Evolutionary conservation across 2,329 filamentous ascomycete genomes (phyloP).

Genomic region (Sordariomycetes sp.): DNA sequence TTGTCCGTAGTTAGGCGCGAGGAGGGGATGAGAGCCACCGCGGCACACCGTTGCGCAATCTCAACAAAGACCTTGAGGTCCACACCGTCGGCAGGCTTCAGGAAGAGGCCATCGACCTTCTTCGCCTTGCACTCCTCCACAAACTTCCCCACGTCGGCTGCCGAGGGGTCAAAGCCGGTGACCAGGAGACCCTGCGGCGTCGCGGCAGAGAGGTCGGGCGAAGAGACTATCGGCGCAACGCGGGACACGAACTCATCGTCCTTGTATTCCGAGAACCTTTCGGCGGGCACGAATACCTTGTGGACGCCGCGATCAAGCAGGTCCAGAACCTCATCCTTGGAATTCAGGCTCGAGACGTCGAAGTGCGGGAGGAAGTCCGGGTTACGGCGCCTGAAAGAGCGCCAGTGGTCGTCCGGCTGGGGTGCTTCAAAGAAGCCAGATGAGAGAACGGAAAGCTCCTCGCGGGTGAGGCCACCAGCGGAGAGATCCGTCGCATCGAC

Average conservation of each 20-base stretch:
- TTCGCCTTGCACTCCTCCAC: constrained; percentile 31
- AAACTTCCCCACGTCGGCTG: constrained; percentile 28
- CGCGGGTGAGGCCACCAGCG: constrained; percentile 40
- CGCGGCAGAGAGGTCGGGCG: constrained; percentile 32
- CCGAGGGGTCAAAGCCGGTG: constrained; percentile 36
- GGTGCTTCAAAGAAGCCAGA: constrained; percentile 44
- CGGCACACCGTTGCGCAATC: constrained; percentile 36
- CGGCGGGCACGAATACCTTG: constrained; percentile 69
- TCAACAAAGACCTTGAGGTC: constrained; percentile 35
- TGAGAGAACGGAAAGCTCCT: constrained; percentile 49
- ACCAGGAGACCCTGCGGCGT: constrained; percentile 41
- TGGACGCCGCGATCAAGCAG: constrained; percentile 78
- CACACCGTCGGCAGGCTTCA: constrained; percentile 36
- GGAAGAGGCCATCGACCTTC: constrained; percentile 35
- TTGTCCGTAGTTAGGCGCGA: constrained; percentile 58
- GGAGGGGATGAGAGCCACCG: constrained; percentile 67
- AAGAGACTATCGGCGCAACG: constrained; percentile 40
- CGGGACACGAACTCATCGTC: constrained; percentile 43
- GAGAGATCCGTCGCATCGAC: constrained; percentile 41
- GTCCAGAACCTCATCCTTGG: constrained; percentile 62
- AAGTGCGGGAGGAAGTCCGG: constrained; percentile 56
- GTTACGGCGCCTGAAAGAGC: constrained; percentile 31
- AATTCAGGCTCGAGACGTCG: constrained; percentile 61
- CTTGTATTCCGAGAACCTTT: constrained; percentile 49
- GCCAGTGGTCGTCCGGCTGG: not conserved